Evolutionary conservation across 2,329 filamentous ascomycete genomes (phyloP).

Genomic region (Aureobasidium sp.): DNA sequence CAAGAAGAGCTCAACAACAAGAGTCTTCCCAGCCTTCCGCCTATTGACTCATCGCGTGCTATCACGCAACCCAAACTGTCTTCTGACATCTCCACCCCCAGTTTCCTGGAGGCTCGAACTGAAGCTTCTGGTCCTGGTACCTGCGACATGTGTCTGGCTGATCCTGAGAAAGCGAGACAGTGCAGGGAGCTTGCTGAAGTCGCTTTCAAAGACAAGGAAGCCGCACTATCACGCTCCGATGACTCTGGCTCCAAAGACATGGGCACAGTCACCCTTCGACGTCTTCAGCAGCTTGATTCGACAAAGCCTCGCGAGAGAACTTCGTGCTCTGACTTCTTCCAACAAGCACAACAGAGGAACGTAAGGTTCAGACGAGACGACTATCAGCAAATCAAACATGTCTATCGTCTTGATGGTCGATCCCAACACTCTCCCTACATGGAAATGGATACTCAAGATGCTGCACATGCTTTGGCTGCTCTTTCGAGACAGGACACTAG

Average conservation of each 20-base stretch:
- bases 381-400: constrained; percentile 8
- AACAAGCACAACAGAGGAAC: constrained; percentile 6
- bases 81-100: neutral
- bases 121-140: constrained; percentile 14
- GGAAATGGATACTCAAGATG: constrained; percentile 15
- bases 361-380: constrained; percentile 4
- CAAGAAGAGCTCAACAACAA: constrained; percentile 10
- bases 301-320: neutral
- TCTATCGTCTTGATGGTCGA: constrained; percentile 9
- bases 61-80: neutral
- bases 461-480: constrained; percentile 14
- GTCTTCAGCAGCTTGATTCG: neutral
- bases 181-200: constrained; percentile 14
- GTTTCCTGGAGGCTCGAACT: constrained; percentile 8
- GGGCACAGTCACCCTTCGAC: neutral
- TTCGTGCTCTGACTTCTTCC: constrained; percentile 15
- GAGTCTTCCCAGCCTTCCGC: neutral
- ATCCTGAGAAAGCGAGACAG: constrained; percentile 15
- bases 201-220: neutral
- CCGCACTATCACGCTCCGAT: neutral
- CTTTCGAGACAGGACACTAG: constrained; percentile 5
- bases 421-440: constrained; percentile 13
- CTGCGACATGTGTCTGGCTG: constrained; percentile 15
- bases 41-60: constrained; percentile 1
- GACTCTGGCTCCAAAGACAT: neutral